Conservation (phyloP, 2,329 filamentous ascomycete genomes). For the Xylaria sp. region DNA sequence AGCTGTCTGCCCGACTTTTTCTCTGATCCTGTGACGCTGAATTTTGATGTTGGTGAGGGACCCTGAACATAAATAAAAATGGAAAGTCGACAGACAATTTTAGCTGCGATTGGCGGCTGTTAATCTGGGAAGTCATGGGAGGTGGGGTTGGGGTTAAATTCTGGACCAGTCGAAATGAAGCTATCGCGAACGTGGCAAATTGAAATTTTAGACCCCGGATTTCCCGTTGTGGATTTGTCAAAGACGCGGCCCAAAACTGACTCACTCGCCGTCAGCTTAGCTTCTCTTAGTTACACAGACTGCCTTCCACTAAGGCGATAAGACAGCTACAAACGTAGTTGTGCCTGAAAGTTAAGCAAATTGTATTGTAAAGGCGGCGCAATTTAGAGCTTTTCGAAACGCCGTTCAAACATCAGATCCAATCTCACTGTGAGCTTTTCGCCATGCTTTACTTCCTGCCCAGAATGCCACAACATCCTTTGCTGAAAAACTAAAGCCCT, state of each 20-base stretch:
- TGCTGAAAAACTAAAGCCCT: conserved; percentile 50
- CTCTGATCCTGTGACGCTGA: background rate
- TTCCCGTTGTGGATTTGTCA: conserved; percentile 30
- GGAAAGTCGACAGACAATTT: background rate
- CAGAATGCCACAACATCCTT: conserved; percentile 50
- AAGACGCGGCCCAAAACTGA: conserved; percentile 17
- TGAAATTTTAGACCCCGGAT: conserved; percentile 32
- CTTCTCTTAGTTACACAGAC: conserved; percentile 21
- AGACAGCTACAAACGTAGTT: background rate
- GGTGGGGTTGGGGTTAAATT: conserved; percentile 35
- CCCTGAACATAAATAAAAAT: conserved; percentile 11
- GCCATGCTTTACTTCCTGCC: conserved; percentile 47
- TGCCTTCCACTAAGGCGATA: background rate
- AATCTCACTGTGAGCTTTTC: conserved; percentile 49
- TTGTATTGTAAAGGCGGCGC: background rate
- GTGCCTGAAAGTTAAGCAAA: background rate
- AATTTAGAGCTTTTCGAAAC: conserved; percentile 36
- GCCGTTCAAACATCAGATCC: conserved; percentile 48
- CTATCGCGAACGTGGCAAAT: conserved; percentile 43
- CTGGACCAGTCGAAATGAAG: conserved; percentile 43
- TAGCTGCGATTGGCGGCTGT: conserved; percentile 11
- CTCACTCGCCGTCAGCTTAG: conserved; percentile 12
- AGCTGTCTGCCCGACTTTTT: background rate
- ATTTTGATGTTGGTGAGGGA: conserved; percentile 22
- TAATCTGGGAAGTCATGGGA: conserved; percentile 6